Evolutionary conservation across 371 early-diverging fungal species (phyloP), one percentile per base, ranked within the genome.

Genomic region (Mucor irregularis): DNA sequence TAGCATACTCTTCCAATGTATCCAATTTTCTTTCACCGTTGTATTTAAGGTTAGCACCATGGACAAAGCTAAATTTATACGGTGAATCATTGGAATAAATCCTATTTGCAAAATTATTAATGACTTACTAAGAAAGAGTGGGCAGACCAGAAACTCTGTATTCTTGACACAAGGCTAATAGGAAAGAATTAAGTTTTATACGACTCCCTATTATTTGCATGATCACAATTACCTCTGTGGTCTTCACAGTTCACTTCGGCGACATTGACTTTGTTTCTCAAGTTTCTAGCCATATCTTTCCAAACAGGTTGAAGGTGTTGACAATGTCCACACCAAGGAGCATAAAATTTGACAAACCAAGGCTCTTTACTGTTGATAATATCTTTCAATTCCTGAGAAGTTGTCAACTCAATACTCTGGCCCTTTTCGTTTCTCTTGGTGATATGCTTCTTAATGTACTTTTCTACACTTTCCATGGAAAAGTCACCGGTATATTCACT

Each of bases 291-390:
- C 38, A 94, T 62, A 19, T 82, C 66, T n/a, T 77, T 82, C 84
- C 90, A 94, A 17, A 74, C 68, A 7, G 93, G 93, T 5, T 86
- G 88, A 56, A 96, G 78, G 0, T 78, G 63, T 69, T 90, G 77
- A 81, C 96, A 96, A 71, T 94, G 94, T 6, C 84, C 81, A 66
- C 94, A 94, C 93, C 93, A 93, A 11, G 94, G 92, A 16, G 93
- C 91, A 63, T 82, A 89, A 65, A 87, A 90, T 65, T 89, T 87
- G 49, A 93, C 61, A 61, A 93, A 86, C 89, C 85, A 88, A 37
- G 78, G 78, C 22, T 63, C 57, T 30, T 66, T 59, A 42, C 65
- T 59, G 8, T 38, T 24, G 17, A 35, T 29, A 3, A 64, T 59
- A 2, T 30, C 39, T 11, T 55, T 31, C 2, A 57, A 14, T 43